Base-by-base conservation (phyloP, 1,284 basidiomycete genomes). In the Tilletia horrida region DNA sequence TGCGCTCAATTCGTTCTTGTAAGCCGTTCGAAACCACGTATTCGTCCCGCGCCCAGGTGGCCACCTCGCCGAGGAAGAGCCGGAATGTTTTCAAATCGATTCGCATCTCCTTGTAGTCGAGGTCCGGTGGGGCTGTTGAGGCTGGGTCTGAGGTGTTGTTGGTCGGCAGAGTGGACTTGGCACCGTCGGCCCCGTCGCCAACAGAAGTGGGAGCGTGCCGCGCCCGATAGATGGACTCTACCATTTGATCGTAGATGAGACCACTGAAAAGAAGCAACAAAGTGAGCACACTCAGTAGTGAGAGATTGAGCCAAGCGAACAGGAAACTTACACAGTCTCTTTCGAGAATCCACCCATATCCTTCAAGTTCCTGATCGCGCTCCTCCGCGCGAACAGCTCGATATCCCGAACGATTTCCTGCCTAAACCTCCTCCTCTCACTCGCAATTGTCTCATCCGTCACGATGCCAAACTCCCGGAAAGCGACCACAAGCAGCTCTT, bases 1-100 rank as follows among this genome's bases (percentile, higher is more conserved):
- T 72, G 45, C 79, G 69, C 69, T 81, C 80, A 13, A 79, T 75
- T 13, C 80, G 71, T 67, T 81, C 78, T 48, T 80, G 78, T 27
- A 81, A 73, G 42, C 80, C 80, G 63, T 81, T 81, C 23, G 76
- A 78, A 18, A 97, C 92, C 61, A 97, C 87, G 82, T 89, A 92
- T 83, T 98, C 96, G 78, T 96, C 90, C 73, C 96, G 85, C 1
- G 94, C 95, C 96, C 96, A 99, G 0, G 92, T 95, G 21, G 90
- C 91, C 59, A 98, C 87, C 82, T 97, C 93, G 73, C 91, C 91
- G 73, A 99, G 83, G 83, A 97, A 97, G 44, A 90, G 85, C 71
- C 87, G 88, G 85, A 98, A 99, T 0, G 94, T 97, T 72, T 85
- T 85, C 62, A 94, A 82, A 69, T 89, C 92, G 67, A 99, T 91